These are phyloP conservation scores for Fraxinus velutina DNA, from an alignment of 305 asterid species.

Conservation along the genomic window DNA sequence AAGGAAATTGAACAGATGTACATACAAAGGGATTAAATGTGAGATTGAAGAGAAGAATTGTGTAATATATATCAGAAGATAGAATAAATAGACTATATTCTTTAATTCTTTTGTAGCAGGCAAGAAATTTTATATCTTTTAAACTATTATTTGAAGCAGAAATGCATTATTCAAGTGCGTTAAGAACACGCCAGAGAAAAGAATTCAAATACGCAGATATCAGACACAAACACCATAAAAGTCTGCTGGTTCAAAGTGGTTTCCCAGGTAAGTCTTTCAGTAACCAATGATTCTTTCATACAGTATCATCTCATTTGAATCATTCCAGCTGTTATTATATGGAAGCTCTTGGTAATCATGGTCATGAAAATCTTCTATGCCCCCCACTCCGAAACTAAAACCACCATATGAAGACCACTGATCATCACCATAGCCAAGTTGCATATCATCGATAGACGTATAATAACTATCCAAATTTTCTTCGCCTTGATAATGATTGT, in stretches of 20 bases:
- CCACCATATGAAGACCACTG: background rate
- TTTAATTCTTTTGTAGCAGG: background rate
- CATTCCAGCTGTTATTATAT: conserved; percentile 10
- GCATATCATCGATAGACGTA: background rate
- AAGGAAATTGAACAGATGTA: conserved; percentile 14
- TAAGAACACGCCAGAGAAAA: background rate
- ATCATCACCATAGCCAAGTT: background rate
- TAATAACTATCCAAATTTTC: background rate
- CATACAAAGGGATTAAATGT: conserved; percentile 15
- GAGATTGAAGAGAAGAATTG: background rate
- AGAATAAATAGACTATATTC: background rate
- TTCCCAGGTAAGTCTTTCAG: conserved; percentile 7
- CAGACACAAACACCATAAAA: background rate
- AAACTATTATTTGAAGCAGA: background rate
- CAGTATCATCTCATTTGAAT: conserved; percentile 11
- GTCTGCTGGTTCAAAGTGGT: background rate
- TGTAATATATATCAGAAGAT: background rate
- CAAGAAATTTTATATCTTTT: background rate
- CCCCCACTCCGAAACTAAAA: background rate
- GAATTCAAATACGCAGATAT: background rate
- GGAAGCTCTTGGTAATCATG: background rate
- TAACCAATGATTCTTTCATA: conserved; percentile 20
- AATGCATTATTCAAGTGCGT: background rate
- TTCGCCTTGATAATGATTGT: background rate
- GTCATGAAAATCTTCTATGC: background rate